Base-by-base conservation (phyloP, 495 filamentous ascomycete genomes). In the Hypomontagnella submonticulosa region DNA sequence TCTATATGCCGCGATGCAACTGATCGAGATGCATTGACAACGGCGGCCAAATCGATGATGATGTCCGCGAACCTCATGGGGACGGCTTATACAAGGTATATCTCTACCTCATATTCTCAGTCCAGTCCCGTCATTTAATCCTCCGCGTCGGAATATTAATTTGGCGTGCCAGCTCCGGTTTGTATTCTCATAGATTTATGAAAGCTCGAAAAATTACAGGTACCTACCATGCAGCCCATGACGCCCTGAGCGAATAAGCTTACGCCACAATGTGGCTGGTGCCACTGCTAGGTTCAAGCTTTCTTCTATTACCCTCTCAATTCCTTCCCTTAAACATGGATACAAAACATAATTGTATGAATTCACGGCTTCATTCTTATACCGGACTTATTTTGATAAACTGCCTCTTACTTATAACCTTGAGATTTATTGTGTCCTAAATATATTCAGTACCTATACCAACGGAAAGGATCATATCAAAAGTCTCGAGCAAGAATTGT, bases 1-100 rank as follows among this genome's bases (percentile, higher is more conserved):
- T 86, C 86, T 44, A 91, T 76, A 77, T 98, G 95, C 77, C 92
- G 92, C 66, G 83, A 79, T 12, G 90, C 91, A 47, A 99, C 84
- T 8, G 87, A 83, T 43, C 87, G 86, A 57, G 92, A 89, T 71
- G 90, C 93, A 80, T 86, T 88, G 71, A 90, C 84, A 37, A 97
- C 81, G 62, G 90, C 88, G 59, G 90, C 87, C 62, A 89, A 84
- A 79, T 97, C 93, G 57, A 96, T 80, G 49, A 97, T 78, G 61
- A 82, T 70, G 59, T 82, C 76, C 51, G 75, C 79, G 69, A 83
- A 72, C 58, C 81, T 74, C 81, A 83, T 82, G 46, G 54, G 47
- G 60, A 56, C 66, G 41, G 38, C 53, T 47, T 54, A 9, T 51
- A 23, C 27, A 43, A 55, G 57, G 46, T 15, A 51, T 6, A 38